A percentile compares a stretch with the other conserved stretches of the same genome.
These are phyloP conservation scores for Penicillium sp. DNA, from an alignment of 2,329 filamentous ascomycete genomes.

Conservation along the genomic window DNA sequence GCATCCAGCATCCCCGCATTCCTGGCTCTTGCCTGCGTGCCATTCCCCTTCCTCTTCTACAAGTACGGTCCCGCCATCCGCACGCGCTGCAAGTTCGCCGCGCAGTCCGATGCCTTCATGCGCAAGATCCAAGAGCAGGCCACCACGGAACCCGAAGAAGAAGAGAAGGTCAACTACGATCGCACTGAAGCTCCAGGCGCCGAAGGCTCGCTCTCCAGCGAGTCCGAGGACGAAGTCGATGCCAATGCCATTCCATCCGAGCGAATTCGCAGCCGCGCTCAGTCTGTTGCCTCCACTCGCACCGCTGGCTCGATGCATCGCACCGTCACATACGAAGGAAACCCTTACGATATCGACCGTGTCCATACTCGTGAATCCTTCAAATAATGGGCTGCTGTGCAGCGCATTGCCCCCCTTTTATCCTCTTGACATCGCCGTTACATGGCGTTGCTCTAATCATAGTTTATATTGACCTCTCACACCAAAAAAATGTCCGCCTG, in stretches of 20 bases:
- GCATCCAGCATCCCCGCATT: slow-evolving; percentile 28
- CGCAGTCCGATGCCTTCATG: slow-evolving; percentile 39
- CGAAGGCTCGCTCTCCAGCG: slow-evolving; percentile 24
- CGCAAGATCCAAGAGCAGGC: slow-evolving; percentile 36
- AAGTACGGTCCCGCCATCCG: slow-evolving; percentile 27
- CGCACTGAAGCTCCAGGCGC: slow-evolving; percentile 37
- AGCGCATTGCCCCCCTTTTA: background rate
- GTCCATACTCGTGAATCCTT: slow-evolving; percentile 46
- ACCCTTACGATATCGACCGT: slow-evolving; percentile 48
- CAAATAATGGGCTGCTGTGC: slow-evolving; percentile 19
- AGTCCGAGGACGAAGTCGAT: slow-evolving; percentile 25
- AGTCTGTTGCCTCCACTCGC: slow-evolving; percentile 31
- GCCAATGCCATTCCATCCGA: slow-evolving; percentile 17
- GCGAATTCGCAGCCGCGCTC: slow-evolving; percentile 29
- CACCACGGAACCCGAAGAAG: slow-evolving; percentile 11
- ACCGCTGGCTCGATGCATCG: slow-evolving; percentile 23
- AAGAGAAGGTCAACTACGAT: slow-evolving; percentile 31
- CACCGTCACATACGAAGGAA: slow-evolving; percentile 43
- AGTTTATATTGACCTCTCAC: background rate
- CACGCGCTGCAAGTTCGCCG: slow-evolving; percentile 27
- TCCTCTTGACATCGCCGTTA: background rate
- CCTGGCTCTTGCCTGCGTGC: slow-evolving; percentile 27
- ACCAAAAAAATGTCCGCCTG: background rate
- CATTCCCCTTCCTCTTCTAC: slow-evolving; percentile 32
- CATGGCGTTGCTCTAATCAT: slow-evolving; percentile 7